These are phyloP conservation scores for Penicillium aurantiogriseum DNA, from an alignment of 2,329 filamentous ascomycete genomes.

Conservation along the genomic window DNA sequence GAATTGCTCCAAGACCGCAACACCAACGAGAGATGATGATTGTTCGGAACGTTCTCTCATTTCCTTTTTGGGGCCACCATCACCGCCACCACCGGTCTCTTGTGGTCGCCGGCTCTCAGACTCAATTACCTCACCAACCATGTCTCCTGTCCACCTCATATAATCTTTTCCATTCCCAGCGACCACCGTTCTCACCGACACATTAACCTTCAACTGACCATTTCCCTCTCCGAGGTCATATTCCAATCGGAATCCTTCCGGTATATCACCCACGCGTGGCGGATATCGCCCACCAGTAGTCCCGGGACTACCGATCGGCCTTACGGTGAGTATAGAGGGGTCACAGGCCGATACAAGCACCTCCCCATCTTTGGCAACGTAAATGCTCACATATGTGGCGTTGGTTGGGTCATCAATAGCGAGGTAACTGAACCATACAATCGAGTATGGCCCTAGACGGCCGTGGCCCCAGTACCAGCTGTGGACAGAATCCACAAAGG, in stretches of 20 bases:
- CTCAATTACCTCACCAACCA: slow-evolving; percentile 13
- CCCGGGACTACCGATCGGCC: slow-evolving; percentile 6
- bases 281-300: slow-evolving; percentile 19
- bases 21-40: slow-evolving; percentile 10
- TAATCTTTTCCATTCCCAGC: slow-evolving; percentile 20
- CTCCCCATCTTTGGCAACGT: slow-evolving; percentile 31
- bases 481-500: slow-evolving; percentile 33
- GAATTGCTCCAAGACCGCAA: slow-evolving; percentile 29
- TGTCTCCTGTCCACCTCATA: slow-evolving; percentile 24
- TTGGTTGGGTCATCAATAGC: slow-evolving; percentile 18
- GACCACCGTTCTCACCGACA: slow-evolving; percentile 9
- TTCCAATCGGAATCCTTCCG: slow-evolving; percentile 16
- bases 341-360: slow-evolving; percentile 30
- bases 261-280: slow-evolving; percentile 17
- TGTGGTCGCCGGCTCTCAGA: neutral
- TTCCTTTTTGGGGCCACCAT: neutral
- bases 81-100: neutral
- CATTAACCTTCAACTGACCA: slow-evolving; percentile 12
- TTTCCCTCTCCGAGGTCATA: slow-evolving; percentile 14
- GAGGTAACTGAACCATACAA: slow-evolving; percentile 47
- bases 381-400: slow-evolving; percentile 31
- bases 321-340: slow-evolving; percentile 11
- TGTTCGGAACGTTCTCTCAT: too few species aligned
- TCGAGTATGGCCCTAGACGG: slow-evolving; percentile 42
- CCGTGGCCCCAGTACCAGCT: slow-evolving; percentile 51